Evolutionary conservation across 2,329 filamentous ascomycete species (phyloP), one percentile per base, ranked within the genome.

Genomic region (Hymenoscyphus linearis): DNA sequence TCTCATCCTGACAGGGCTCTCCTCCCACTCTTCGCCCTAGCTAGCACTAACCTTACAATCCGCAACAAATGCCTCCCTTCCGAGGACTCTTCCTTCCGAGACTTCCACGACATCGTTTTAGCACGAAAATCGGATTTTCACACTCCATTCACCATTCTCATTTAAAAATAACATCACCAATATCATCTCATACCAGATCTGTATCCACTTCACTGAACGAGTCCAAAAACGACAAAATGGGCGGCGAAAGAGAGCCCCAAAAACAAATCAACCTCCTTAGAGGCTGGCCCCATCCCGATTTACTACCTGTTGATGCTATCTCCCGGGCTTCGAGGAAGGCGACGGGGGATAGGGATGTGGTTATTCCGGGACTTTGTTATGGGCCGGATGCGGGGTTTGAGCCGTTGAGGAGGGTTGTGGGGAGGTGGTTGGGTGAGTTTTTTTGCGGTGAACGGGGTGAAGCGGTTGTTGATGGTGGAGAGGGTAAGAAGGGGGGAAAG

Each of bases 311-410:
- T 13, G 2, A 61, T 7, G 53, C 62, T 14, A 68, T 73, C 37
- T 44, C 62, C 35, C 40, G 78, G 2, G 73, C 78, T 4, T 78
- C 86, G 14, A 80, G 81, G 61, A 76, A 78, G 58, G 83, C 86
- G 9, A 80, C 96, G 55, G 78, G 82, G 14, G 78, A 88, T 69
- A 81, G 84, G 10, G 71, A 74, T 9, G 76, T 88, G 60, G 84
- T 81, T 60, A 76, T 80, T 2, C 83, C 86, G 0, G 88, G 82
- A n/a, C 80, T 96, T 40, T 80, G 87, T 61, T 96, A 96, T 70
- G 93, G 88, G 0, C 87, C 91, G 0, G 90, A 96, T 72, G 77
- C 84, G 52, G 93, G 93, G 31, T 88, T 88, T 69, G 76, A 81
- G 64, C 85, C 85, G n/a, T 78, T 95, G 40, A 82, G 91, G 14